These are phyloP conservation scores for Stevia rebaudiana DNA, from an alignment of 140 eudicot species.

Conservation along the genomic window DNA sequence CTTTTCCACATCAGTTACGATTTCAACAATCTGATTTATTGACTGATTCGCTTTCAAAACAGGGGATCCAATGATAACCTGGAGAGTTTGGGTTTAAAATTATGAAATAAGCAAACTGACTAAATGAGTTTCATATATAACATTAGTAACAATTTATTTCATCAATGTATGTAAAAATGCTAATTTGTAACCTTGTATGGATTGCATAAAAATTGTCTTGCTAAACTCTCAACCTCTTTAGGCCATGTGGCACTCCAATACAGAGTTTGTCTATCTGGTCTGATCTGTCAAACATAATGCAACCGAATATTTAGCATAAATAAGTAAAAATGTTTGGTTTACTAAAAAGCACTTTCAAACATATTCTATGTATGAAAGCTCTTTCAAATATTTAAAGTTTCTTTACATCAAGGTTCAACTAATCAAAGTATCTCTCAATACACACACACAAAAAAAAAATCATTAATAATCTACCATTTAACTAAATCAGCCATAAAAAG, in stretches of 20 bases:
- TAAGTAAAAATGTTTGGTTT: background rate
- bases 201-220: slow-evolving; percentile 82
- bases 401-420: background rate
- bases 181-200: slow-evolving; percentile 67
- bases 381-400: background rate
- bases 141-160: background rate
- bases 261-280: slow-evolving; percentile 95
- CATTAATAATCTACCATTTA: background rate
- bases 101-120: background rate
- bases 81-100: background rate
- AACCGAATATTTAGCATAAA: slow-evolving; percentile 7
- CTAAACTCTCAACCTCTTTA: slow-evolving; percentile 82
- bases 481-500: background rate
- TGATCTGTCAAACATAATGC: slow-evolving; percentile 45
- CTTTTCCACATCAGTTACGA: slow-evolving; percentile 76
- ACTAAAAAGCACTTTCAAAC: background rate
- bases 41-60: slow-evolving; percentile 89
- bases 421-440: background rate
- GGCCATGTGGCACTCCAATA: slow-evolving; percentile 99
- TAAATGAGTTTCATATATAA: background rate
- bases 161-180: background rate
- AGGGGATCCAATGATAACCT: slow-evolving; percentile 89
- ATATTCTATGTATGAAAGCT: background rate
- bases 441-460: too few species aligned
- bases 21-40: slow-evolving; percentile 77